Conservation (phyloP, 345 rosid species). For the Euclidium syriacum region DNA sequence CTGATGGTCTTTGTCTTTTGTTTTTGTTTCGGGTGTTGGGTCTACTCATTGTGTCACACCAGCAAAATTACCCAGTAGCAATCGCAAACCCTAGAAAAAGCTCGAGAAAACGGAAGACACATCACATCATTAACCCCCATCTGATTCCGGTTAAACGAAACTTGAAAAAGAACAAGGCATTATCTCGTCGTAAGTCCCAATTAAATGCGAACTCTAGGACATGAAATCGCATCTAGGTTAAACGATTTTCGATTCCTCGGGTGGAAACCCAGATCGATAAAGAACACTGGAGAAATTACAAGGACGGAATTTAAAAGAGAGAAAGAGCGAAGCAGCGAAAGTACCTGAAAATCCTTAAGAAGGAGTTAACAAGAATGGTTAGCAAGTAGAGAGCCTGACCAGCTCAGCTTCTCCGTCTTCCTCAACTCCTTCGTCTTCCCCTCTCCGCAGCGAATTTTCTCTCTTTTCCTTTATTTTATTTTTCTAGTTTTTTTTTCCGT, state of each 20-base stretch:
- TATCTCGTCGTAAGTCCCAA: neutral
- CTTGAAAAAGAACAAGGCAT: neutral
- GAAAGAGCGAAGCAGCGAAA: neutral
- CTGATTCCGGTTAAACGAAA: conserved; percentile 5
- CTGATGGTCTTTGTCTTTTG: conserved; percentile 50
- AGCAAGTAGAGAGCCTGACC: conserved; percentile 14
- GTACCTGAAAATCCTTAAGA: conserved; percentile 18
- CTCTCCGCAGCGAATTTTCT: conserved; percentile 1
- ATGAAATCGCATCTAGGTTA: conserved; percentile 25
- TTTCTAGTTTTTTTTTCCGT: neutral
- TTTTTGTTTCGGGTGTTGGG: conserved; percentile 68
- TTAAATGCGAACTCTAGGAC: conserved; percentile 1
- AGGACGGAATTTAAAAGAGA: neutral
- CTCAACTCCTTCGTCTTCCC: conserved; percentile 26
- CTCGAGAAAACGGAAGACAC: neutral
- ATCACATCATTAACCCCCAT: neutral
- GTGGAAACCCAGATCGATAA: conserved; percentile 18
- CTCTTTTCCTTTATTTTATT: neutral
- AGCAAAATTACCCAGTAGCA: conserved; percentile 3
- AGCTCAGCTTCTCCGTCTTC: conserved; percentile 20
- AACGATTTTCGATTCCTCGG: neutral
- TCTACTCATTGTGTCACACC: conserved; percentile 53
- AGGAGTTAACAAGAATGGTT: neutral
- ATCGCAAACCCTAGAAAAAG: conserved; percentile 28
- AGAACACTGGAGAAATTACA: conserved; percentile 11